Evolutionary conservation across 2,329 filamentous ascomycete genomes (phyloP), one percentile per base, ranked within the genome.

Genomic region (Penicillium palitans): DNA sequence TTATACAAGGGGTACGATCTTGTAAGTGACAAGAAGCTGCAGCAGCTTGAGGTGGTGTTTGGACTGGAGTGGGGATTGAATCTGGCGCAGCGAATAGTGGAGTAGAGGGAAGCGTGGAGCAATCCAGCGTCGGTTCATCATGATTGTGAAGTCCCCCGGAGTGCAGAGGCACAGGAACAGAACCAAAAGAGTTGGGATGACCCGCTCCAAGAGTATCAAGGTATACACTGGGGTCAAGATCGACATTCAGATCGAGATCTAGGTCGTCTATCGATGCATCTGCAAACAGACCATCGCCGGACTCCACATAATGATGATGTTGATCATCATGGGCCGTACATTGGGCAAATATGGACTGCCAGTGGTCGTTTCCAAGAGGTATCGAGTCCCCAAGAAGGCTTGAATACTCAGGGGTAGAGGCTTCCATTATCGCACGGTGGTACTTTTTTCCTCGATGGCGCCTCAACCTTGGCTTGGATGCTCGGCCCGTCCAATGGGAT

Each of bases 1-100:
- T 29, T 17, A 59, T 51, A 29, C 57, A 59, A n/a, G 47, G 35
- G 37, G 47, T 29, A 5, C 27, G 47, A n/a, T 37, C 13, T 33
- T 59, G 25, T 35, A 27, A 21, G n/a, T 47, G 17, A 12, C 57
- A 56, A 17, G 47, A 52, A n/a, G 21, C 13, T 10, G 25, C 37
- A 24, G 40, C 27, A 13, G 45, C 40, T 17, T 17, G 27, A 3
- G 41, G 40, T 35, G 52, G 41, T 24, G 45, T 56, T 50, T 47
- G 29, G 6, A 44, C n/a, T 37, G 39, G 41, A 7, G 41, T 27
- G 7, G 17, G 40, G 15, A 12, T 24, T 27, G 51, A 27, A 17
- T 29, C 41, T 21, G 21, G 29, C 4, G 37, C 21, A 13, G 40
- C 41, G 9, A 53, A 39, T 12, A n/a, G 52, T 21, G 52, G 42